Conservation (phyloP, 2,329 filamentous ascomycete species). For the Neofusicoccum sp. region DNA sequence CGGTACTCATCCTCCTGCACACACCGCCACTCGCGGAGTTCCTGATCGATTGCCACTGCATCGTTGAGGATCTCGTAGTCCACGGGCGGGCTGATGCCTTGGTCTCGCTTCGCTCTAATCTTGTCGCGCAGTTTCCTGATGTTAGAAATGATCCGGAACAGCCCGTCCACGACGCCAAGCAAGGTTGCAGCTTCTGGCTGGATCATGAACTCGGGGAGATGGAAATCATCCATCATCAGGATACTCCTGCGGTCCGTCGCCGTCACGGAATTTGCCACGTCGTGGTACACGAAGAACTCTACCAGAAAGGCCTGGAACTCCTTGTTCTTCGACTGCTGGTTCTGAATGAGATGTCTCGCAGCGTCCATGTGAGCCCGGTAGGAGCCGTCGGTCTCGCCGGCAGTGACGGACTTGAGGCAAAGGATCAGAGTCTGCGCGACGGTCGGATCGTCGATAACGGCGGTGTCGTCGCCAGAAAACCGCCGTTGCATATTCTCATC, state of each 20-base stretch:
- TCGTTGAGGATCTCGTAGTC: constrained; percentile 71
- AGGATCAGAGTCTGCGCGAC: constrained; percentile 61
- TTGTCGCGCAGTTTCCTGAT: constrained; percentile 75
- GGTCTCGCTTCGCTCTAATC: constrained; percentile 65
- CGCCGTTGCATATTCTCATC: constrained; percentile 27
- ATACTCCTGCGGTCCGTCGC: constrained; percentile 53
- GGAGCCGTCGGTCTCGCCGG: constrained; percentile 62
- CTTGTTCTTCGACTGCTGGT: constrained; percentile 59
- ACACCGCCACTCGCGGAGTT: constrained; percentile 72
- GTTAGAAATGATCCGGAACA: constrained; percentile 75
- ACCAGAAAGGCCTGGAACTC: constrained; percentile 70
- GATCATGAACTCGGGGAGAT: constrained; percentile 54
- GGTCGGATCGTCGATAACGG: constrained; percentile 56
- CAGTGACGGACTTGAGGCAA: constrained; percentile 59
- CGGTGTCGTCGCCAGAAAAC: constrained; percentile 39
- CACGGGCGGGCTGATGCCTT: constrained; percentile 64
- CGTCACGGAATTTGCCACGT: constrained; percentile 59
- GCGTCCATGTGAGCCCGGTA: constrained; percentile 78
- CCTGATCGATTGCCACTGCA: constrained; percentile 72
- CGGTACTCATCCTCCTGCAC: constrained; percentile 52
- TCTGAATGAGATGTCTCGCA: constrained; percentile 69
- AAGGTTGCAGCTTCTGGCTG: constrained; percentile 60
- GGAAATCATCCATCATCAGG: constrained; percentile 54
- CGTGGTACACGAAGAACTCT: constrained; percentile 83
- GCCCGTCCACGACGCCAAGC: constrained; percentile 76